These are phyloP conservation scores for Nothophoma quercina DNA, from an alignment of 2,329 filamentous ascomycete genomes.

Conservation along the genomic window DNA sequence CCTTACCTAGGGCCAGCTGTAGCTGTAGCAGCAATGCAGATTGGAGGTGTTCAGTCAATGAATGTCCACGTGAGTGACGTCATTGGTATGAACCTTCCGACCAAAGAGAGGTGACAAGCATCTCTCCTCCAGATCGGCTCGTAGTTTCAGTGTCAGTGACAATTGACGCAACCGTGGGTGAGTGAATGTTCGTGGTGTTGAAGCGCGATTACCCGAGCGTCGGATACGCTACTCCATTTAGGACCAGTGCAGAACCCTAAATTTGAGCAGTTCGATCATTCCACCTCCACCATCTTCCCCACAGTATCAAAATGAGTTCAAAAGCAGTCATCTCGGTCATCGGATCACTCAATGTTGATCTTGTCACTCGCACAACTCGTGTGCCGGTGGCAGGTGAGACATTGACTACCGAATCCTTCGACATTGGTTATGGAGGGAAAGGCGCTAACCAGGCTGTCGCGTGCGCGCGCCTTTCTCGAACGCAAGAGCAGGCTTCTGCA, in stretches of 20 bases:
- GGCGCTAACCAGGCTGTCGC: slow-evolving; percentile 95
- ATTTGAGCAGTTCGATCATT: slow-evolving; percentile 7
- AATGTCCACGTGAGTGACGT: neutral
- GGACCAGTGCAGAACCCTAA: slow-evolving; percentile 4
- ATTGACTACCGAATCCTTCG: slow-evolving; percentile 78
- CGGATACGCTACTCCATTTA: slow-evolving; percentile 5
- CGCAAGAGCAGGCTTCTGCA: slow-evolving; percentile 38
- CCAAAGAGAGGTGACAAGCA: too few species aligned
- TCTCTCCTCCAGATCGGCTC: too few species aligned
- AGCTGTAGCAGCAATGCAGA: neutral
- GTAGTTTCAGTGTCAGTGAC: too few species aligned
- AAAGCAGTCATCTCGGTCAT: slow-evolving; percentile 75
- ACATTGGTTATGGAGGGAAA: slow-evolving; percentile 86
- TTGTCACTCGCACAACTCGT: slow-evolving; percentile 85
- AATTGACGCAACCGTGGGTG: too few species aligned
- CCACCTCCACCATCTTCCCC: slow-evolving; percentile 4
- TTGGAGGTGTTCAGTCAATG: neutral
- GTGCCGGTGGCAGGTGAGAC: slow-evolving; percentile 88
- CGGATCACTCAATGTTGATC: slow-evolving; percentile 93
- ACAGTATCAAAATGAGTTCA: slow-evolving; percentile 29
- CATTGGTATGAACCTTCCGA: too few species aligned
- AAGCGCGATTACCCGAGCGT: slow-evolving; percentile 5
- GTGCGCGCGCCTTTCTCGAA: slow-evolving; percentile 79
- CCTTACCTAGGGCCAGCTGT: neutral
- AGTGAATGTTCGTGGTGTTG: neutral